phyloP scores from a whole-genome alignment of 2,329 filamentous ascomycete genomes.

The Colletotrichum spaethianum region DNA sequence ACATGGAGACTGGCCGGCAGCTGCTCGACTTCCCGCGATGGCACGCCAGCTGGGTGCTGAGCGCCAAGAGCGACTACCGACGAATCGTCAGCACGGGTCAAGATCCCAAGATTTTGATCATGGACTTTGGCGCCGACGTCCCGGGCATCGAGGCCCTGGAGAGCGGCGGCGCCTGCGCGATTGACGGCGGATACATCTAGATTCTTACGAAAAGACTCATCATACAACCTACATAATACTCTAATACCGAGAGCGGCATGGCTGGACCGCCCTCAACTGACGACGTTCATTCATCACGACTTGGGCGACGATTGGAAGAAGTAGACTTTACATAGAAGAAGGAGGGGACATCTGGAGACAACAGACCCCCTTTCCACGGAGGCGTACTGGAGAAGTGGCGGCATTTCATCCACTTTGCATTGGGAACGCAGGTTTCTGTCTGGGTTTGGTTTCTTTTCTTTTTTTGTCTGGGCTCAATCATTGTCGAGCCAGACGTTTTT shows the following conservation, averaged over 20 bases:
- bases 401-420: slow-evolving; percentile 24
- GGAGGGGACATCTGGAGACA: background rate
- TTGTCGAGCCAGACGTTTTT: background rate
- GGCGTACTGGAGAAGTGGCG: slow-evolving; percentile 24
- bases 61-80: slow-evolving; percentile 95
- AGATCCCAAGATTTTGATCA: slow-evolving; percentile 90
- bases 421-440: slow-evolving; percentile 13
- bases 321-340: slow-evolving; percentile 28
- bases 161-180: slow-evolving; percentile 50
- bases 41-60: slow-evolving; percentile 97
- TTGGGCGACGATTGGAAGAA: background rate
- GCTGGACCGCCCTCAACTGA: slow-evolving; percentile 38
- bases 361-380: slow-evolving; percentile 12
- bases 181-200: slow-evolving; percentile 53
- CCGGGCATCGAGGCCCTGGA: slow-evolving; percentile 72
- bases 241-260: slow-evolving; percentile 39
- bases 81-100: slow-evolving; percentile 96
- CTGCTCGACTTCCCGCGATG: slow-evolving; percentile 91
- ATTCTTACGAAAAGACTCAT: slow-evolving; percentile 1
- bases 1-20: slow-evolving; percentile 84
- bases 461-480: background rate
- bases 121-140: slow-evolving; percentile 86
- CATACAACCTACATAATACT: slow-evolving; percentile 26
- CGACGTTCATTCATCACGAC: slow-evolving; percentile 27
- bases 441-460: background rate